Base-by-base conservation (phyloP, 2,329 filamentous ascomycete species). In the Colletotrichum costaricense region DNA sequence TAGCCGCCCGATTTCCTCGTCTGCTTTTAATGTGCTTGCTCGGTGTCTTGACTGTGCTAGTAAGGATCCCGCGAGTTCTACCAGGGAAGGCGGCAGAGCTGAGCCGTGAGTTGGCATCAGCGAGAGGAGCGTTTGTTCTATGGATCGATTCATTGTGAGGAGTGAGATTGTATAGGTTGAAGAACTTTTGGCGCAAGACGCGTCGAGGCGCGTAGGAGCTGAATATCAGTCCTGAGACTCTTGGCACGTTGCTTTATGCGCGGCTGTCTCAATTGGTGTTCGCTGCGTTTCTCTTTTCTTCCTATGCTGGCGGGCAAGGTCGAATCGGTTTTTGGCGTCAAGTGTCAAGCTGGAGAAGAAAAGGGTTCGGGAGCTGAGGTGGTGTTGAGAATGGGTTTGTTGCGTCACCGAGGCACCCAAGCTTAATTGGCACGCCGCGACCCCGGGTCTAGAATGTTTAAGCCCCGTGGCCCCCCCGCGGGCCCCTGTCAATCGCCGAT, bases 1-100 rank as follows among this genome's bases (percentile, higher is more conserved):
- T 5, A 90, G 88, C 24, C 95, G 89, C n/a, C 93, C 94, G 76
- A 97, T 91, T 81, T 98, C 95, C 81, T 98, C 95, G 69, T 97
- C 94, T 3, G 92, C 88, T 80, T 95, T 97, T 66, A 98, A 86
- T 19, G 90, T 93, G 78, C 91, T 92, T 63, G 94, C 94, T 78
- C 91, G 92, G 79, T 92, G 91, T 42, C 94, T 91, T 14, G 95
- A 97, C 82, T 97, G 95, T 2, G 94, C 92, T 57, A 97, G 89
- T 7, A 97, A 86, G 9, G 93, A 94, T 64, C 88, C 86, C 1
- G 94, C 91, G 11, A 95, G 88, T 70, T 93, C 90, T 70, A 94
- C 82, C 5, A 97, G 90, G n/a, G 91, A 87, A 12, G 88, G 85
- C 0, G 94, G 94, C 0, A 96, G 84, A 59, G 90, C 86, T 35